A percentile compares a stretch with the other conserved stretches of the same genome.
These are phyloP conservation scores for Lactarius trivialis DNA, from an alignment of 768 basidiomycete genomes.

Conservation along the genomic window DNA sequence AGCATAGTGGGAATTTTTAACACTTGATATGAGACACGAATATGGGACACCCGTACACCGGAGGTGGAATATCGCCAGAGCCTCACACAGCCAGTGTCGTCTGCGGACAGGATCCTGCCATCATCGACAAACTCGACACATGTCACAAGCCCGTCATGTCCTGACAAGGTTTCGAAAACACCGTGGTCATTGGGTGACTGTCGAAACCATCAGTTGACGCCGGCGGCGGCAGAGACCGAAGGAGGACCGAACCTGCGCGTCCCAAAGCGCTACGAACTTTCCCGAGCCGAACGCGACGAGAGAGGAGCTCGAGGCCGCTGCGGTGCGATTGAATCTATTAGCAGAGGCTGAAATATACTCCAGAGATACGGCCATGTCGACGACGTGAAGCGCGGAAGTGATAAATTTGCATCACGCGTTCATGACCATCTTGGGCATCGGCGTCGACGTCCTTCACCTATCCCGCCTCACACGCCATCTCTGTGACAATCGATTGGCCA, in stretches of 20 bases:
- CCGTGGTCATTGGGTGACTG: conserved; percentile 38
- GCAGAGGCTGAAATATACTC: conserved; percentile 43
- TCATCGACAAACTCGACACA: conserved; percentile 61
- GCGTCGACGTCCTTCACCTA: conserved; percentile 66
- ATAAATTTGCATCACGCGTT: not conserved
- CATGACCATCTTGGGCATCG: conserved; percentile 68
- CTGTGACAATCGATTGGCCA: conserved; percentile 43
- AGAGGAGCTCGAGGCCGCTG: conserved; percentile 29
- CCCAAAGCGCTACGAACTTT: conserved; percentile 54
- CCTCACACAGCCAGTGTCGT: conserved; percentile 62
- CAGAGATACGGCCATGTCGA: conserved; percentile 20
- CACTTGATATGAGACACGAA: conserved; percentile 17
- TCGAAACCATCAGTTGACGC: conserved; percentile 2
- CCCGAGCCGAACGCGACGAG: conserved; percentile 55
- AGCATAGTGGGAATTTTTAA: conserved; percentile 15
- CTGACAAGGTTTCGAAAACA: conserved; percentile 63
- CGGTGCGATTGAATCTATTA: conserved; percentile 41
- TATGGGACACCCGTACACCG: conserved; percentile 35
- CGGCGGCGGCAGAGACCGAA: conserved; percentile 1
- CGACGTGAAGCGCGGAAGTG: not conserved
- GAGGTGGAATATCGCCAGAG: conserved; percentile 47
- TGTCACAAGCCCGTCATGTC: conserved; percentile 69
- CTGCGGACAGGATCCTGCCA: conserved; percentile 57
- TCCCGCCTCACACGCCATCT: conserved; percentile 58
- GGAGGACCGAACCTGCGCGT: conserved; percentile 39